Percentiles rank a stretch among this genome's conserved stretches.
Conservation (phyloP, 495 filamentous ascomycete genomes). For the Parmelia sp. region DNA sequence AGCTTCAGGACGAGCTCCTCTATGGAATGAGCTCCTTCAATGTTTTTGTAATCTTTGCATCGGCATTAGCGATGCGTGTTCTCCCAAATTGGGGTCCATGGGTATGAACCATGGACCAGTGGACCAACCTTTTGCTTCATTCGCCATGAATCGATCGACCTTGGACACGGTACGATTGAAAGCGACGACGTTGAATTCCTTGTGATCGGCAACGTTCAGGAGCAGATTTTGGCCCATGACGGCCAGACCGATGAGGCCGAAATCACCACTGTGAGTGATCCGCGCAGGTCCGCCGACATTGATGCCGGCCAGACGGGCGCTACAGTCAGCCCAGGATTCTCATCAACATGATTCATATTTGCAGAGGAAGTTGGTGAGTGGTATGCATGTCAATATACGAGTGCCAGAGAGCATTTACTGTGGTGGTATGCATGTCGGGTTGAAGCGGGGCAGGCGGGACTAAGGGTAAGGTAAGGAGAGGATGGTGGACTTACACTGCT, state of each 20-base stretch:
- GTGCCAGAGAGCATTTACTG: neutral
- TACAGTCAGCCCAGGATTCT: constrained; percentile 58
- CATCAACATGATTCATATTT: constrained; percentile 25
- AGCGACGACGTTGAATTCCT: constrained; percentile 81
- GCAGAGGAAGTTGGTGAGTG: neutral
- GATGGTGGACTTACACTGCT: constrained; percentile 50
- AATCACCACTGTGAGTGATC: constrained; percentile 60
- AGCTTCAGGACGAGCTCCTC: constrained; percentile 93
- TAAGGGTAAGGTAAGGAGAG: neutral
- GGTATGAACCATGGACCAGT: too few relatives aligned
- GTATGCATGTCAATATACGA: neutral
- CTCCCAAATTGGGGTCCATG: constrained; percentile 29
- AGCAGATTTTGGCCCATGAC: constrained; percentile 99
- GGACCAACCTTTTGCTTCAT: constrained; percentile 78
- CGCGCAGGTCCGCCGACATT: constrained; percentile 63
- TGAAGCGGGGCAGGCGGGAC: constrained; percentile 21
- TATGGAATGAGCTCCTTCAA: constrained; percentile 88
- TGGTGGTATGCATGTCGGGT: neutral
- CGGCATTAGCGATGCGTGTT: constrained; percentile 34
- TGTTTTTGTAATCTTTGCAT: constrained; percentile 52
- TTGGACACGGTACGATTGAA: constrained; percentile 98
- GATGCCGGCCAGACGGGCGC: constrained; percentile 81
- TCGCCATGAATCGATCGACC: constrained; percentile 89
- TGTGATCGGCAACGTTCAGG: constrained; percentile 93
- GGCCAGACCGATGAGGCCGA: constrained; percentile 99